Conservation (phyloP, 2,329 filamentous ascomycete genomes). For the Microcyclosporella mali region DNA sequence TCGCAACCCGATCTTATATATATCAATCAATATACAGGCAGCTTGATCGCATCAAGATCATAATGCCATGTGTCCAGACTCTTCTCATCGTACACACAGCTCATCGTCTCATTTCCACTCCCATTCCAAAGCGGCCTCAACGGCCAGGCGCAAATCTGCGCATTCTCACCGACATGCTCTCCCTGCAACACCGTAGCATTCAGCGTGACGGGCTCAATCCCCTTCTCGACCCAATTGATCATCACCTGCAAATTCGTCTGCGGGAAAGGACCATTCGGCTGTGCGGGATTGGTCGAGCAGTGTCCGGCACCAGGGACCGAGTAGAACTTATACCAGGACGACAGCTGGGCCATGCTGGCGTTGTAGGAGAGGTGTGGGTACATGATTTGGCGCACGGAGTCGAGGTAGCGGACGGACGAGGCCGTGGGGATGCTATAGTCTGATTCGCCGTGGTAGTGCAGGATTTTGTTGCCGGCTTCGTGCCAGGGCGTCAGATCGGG, state of each 20-base stretch:
- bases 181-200: conserved; percentile 14
- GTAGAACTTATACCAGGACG: conserved; percentile 51
- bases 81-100: conserved; percentile 37
- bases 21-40: conserved; percentile 32
- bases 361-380: conserved; percentile 39
- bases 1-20: no score
- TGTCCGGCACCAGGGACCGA: conserved; percentile 50
- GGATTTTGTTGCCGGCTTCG: conserved; percentile 47
- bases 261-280: conserved; percentile 33
- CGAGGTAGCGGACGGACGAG: conserved; percentile 51
- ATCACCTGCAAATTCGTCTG: conserved; percentile 35
- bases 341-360: conserved; percentile 37
- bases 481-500: conserved; percentile 50
- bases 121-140: conserved; percentile 15
- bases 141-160: conserved; percentile 17
- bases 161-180: conserved; percentile 11
- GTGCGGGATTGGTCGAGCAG: conserved; percentile 42
- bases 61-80: conserved; percentile 38
- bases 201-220: conserved; percentile 9
- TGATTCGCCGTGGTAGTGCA: conserved; percentile 55
- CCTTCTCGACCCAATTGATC: conserved; percentile 17
- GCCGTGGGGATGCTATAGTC: conserved; percentile 49
- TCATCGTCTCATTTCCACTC: conserved; percentile 30
- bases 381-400: conserved; percentile 49
- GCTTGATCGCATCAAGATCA: conserved; percentile 41